Conservation (phyloP, 768 basidiomycete genomes). For the Sarcodon aspratus region DNA sequence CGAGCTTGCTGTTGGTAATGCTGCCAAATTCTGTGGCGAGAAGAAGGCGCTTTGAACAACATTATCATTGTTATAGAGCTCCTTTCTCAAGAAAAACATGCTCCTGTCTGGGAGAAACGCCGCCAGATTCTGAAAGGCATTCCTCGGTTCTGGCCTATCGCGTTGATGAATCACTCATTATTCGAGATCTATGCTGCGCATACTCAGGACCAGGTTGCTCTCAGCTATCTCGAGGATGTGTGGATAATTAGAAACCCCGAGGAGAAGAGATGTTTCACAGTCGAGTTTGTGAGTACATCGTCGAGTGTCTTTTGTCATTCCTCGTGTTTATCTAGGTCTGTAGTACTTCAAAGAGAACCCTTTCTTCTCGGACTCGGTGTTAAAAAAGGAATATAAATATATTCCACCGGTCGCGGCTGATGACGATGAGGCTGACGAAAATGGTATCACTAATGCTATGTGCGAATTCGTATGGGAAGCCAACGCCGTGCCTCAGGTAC, state of each 20-base stretch:
- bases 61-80: conserved; percentile 36
- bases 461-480: conserved; percentile 74
- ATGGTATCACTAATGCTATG: conserved; percentile 72
- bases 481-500: conserved; percentile 57
- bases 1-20: conserved; percentile 59
- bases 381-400: conserved; percentile 80
- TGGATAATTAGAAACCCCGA: conserved; percentile 66
- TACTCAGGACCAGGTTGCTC: conserved; percentile 65
- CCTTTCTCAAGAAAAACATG: conserved; percentile 42
- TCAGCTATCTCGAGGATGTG: conserved; percentile 77
- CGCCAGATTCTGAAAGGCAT: conserved; percentile 56
- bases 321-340: background rate
- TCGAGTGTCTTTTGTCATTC: conserved; percentile 2
- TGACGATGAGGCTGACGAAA: conserved; percentile 48
- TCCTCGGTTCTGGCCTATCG: conserved; percentile 77
- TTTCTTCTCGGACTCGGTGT: conserved; percentile 61
- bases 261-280: conserved; percentile 73
- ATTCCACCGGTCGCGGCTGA: conserved; percentile 39
- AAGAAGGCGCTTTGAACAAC: background rate
- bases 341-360: conserved; percentile 85
- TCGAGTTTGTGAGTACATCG: conserved; percentile 71
- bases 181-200: conserved; percentile 61
- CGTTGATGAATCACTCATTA: conserved; percentile 61
- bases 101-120: conserved; percentile 59
- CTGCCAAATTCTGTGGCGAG: background rate